Evolutionary conservation across 495 filamentous ascomycete species (phyloP).

Genomic region (Aspergillus kassunensis): DNA sequence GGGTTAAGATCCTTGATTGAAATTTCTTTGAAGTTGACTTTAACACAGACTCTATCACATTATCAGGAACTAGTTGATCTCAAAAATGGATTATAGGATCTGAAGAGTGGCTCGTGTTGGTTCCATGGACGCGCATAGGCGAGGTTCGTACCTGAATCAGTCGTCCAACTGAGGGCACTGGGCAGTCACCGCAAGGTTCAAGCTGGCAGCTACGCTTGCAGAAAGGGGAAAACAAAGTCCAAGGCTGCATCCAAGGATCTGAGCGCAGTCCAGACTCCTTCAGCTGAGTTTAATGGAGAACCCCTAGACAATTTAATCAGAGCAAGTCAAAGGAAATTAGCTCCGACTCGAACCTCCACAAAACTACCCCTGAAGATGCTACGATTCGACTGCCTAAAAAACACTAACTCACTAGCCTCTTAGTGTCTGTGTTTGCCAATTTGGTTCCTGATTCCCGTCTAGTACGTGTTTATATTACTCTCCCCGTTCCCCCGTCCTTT

Average conservation of each 20-base stretch:
- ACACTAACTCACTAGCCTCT: not conserved
- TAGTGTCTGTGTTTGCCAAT: not conserved
- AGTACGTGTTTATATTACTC: conserved; percentile 6
- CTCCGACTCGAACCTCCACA: not conserved
- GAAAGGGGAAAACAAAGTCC: too few species aligned
- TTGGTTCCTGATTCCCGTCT: too few species aligned
- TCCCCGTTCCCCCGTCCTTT: conserved; percentile 2
- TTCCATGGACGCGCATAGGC: too few species aligned
- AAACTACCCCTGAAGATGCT: not conserved
- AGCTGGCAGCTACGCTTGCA: too few species aligned
- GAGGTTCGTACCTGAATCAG: too few species aligned
- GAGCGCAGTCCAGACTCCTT: not conserved
- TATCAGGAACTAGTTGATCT: not conserved
- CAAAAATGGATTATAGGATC: not conserved
- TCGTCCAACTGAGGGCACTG: too few species aligned
- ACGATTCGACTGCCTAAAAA: not conserved
- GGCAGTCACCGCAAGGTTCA: too few species aligned
- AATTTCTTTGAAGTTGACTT: too few species aligned
- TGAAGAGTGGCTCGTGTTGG: not conserved
- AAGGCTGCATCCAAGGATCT: too few species aligned
- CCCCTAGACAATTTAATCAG: too few species aligned
- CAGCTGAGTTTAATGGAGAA: too few species aligned
- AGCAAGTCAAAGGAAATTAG: conserved; percentile 8
- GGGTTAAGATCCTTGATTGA: not conserved
- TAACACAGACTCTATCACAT: not conserved